These are phyloP conservation scores for Linnemannia hyalina DNA, from an alignment of 192 early-diverging fungal species.

Conservation along the genomic window DNA sequence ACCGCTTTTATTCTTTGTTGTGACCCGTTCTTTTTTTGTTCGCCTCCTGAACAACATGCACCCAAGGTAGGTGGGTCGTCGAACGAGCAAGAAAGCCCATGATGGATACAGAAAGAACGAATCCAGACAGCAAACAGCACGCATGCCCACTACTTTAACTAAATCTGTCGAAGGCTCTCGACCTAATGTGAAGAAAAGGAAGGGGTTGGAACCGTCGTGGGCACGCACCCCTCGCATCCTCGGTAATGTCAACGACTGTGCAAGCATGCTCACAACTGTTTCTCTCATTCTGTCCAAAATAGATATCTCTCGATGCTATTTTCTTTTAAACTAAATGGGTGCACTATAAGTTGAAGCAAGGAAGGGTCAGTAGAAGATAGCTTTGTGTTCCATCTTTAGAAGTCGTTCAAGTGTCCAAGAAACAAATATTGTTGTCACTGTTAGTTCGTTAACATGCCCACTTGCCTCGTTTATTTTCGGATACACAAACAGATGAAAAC, in stretches of 20 bases:
- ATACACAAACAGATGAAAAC: not conserved
- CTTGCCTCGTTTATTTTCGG: not conserved
- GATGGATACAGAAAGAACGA: not conserved
- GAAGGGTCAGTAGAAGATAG: too few species aligned
- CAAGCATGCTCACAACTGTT: too few species aligned
- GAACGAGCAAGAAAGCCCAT: not conserved
- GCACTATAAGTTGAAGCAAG: too few species aligned
- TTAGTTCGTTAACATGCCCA: not conserved
- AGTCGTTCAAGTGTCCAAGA: not conserved
- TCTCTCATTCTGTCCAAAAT: too few species aligned
- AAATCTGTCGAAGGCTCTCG: not conserved
- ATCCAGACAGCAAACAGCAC: not conserved
- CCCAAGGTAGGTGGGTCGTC: not conserved
- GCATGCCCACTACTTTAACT: not conserved
- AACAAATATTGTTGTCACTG: not conserved
- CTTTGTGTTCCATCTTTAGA: not conserved
- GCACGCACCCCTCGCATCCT: conserved; percentile 1
- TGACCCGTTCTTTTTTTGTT: not conserved
- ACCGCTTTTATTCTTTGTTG: not conserved
- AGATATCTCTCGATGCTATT: too few species aligned
- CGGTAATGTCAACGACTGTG: not conserved
- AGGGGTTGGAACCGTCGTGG: not conserved
- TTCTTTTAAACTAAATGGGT: too few species aligned
- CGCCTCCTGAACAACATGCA: not conserved
- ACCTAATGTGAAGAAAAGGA: not conserved